Conservation (phyloP, 164 flowering plant genomes). For the Chloranthus sessilifolius region DNA sequence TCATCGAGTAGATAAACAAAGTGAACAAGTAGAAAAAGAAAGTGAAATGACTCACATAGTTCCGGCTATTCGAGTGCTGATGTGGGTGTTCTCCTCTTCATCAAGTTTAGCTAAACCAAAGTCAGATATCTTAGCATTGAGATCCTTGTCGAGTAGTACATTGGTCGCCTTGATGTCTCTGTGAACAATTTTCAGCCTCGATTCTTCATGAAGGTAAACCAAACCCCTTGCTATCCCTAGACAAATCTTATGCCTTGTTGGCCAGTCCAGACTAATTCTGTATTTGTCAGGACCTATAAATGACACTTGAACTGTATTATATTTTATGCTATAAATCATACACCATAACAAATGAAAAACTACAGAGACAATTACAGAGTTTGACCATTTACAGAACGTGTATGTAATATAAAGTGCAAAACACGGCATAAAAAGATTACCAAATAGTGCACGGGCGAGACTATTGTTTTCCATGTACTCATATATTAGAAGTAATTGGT, state of each 20-base stretch:
- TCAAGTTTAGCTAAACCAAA: slow-evolving; percentile 73
- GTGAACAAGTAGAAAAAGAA: neutral
- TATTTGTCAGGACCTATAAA: slow-evolving; percentile 30
- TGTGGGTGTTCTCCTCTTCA: slow-evolving; percentile 55
- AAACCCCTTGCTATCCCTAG: slow-evolving; percentile 56
- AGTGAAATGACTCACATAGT: slow-evolving; percentile 37
- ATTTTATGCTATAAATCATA: neutral
- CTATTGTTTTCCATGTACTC: slow-evolving; percentile 58
- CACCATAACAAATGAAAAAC: neutral
- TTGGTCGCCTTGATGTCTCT: slow-evolving; percentile 69
- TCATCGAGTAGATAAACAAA: neutral
- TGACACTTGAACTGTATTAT: neutral
- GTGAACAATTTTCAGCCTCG: slow-evolving; percentile 58
- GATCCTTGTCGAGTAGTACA: slow-evolving; percentile 47
- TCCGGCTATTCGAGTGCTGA: slow-evolving; percentile 68
- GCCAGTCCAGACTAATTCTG: slow-evolving; percentile 45
- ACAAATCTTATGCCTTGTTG: slow-evolving; percentile 48
- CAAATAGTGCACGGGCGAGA: slow-evolving; percentile 46
- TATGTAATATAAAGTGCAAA: no score
- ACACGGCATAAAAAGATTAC: slow-evolving; percentile 14
- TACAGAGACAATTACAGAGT: neutral
- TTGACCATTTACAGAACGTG: neutral
- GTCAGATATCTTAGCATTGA: slow-evolving; percentile 61
- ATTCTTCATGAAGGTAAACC: slow-evolving; percentile 65
- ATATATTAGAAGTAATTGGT: slow-evolving; percentile 41